Evolutionary conservation across 2,329 filamentous ascomycete species (phyloP).

Genomic region (Talaromyces verruculosus): DNA sequence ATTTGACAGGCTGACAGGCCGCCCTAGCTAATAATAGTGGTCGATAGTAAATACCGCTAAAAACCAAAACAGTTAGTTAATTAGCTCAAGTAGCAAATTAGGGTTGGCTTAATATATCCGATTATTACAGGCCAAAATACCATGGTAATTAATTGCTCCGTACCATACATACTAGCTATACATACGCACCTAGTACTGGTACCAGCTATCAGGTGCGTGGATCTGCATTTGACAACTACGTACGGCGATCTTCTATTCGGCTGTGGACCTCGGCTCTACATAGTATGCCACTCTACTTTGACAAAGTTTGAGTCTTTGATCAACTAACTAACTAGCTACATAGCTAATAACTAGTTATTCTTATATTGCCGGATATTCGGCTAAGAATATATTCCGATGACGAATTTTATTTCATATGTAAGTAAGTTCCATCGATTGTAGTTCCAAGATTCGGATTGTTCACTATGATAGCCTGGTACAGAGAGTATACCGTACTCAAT

Average conservation of each 20-base stretch:
- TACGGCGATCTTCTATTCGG: background rate
- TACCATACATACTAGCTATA: background rate
- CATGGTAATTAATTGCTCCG: background rate
- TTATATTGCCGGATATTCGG: background rate
- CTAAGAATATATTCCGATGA: background rate
- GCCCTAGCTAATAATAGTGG: background rate
- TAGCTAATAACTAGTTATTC: background rate
- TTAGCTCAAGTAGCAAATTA: background rate
- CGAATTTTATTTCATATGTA: background rate
- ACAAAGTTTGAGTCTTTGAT: background rate
- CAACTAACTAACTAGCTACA: background rate
- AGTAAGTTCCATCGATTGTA: no score
- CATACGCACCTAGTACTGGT: background rate
- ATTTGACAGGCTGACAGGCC: background rate
- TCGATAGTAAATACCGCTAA: background rate
- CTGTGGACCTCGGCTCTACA: background rate
- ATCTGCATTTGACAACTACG: constrained; percentile 3
- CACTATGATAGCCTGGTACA: background rate
- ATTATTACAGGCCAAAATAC: background rate
- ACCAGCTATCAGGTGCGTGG: background rate
- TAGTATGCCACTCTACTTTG: background rate
- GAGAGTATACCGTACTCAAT: background rate
- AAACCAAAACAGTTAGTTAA: background rate
- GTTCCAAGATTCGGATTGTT: background rate
- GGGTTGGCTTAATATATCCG: background rate